Evolutionary conservation across 2,329 filamentous ascomycete species (phyloP), one percentile per base, ranked within the genome.

Genomic region (Calonectria montana): DNA sequence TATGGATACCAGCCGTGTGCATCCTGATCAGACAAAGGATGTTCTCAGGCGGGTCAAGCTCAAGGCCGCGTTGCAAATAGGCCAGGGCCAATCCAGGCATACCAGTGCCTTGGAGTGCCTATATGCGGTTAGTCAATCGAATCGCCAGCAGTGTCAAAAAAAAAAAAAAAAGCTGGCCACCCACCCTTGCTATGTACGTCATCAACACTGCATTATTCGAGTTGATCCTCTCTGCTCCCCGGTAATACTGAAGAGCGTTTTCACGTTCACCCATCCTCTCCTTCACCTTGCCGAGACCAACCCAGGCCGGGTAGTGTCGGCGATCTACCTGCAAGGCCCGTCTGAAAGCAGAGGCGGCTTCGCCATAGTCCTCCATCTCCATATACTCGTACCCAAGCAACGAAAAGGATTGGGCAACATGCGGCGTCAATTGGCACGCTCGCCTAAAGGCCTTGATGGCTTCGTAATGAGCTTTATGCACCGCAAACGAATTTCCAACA

Each of bases 281-380:
- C 29, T 72, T 68, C 39, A 75, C 71, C 16, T 73, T 71, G 3
- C 74, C 74, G 27, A 76, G 45, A 5, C 73, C 75, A 12, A 77
- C 75, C 74, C 72, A 77, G 6, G 75, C 75, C 35, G 67, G 65
- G 47, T 77, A 77, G 57, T 77, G 75, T n/a, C 74, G 72, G 25
- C 61, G n/a, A 43, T 77, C 72, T 6, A 77, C 67, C 45, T 75
- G 66, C 29, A 77, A 50, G 13, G 75, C 75, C 45, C 55, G 62
- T 12, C 72, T 66, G 37, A 75, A 75, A 10, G 73, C 73, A 13
- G 62, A 69, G 43, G 57, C 68, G 9, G 74, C 71, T 25, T 73
- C 71, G 3, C 31, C 53, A 45, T 74, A 74, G 45, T 77, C 70
- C 41, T 75, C 75, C 43, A 69, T 61, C 43, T 77, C 72, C 29